Evolutionary conservation across 148 eudicot genomes (phyloP), one percentile per base, ranked within the genome.

Genomic region (Hydrangea macrophylla): DNA sequence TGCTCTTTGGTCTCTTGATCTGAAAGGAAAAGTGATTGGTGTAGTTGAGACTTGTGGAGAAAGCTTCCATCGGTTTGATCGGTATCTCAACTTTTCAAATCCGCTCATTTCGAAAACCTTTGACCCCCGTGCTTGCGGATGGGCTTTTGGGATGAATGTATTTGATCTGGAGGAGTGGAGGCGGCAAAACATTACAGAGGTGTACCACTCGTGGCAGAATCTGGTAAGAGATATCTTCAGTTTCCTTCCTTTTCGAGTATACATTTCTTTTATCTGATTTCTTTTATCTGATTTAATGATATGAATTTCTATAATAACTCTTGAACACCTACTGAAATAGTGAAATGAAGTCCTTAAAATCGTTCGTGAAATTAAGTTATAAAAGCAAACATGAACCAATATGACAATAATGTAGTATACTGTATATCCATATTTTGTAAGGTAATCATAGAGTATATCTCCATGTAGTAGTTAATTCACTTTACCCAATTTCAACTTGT

Each of bases 101-200:
- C 90, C 97, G 60, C 82, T 84, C 55, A 90, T 90, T 66, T 82
- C 94, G 4, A 88, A 88, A 50, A 84, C 67, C 18, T 88, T 91
- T 76, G 86, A 88, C 56, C 97, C 94, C 33, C 92, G 65, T 69
- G 92, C 97, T 64, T 91, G 97, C 81, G 97, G 97, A 60, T 90
- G 96, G 96, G 96, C 96, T 31, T 90, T 77, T 77, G 96, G 96
- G 69, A 90, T 90, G 96, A 90, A 91, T 68, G 50, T 91, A 17
- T 84, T 91, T 67, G 97, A 91, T 77, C 79, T 91, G 81, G 84
- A 84, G 62, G 85, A 91, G 69, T 91, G 97, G 97, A 91, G 78
- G 81, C 81, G 77, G 80, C 97, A 91, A 76, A 86, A 91, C 70
- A 88, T 91, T 67, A 91, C 94, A 37, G 90, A 76, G 22, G 92